Evolutionary conservation across 768 basidiomycete species (phyloP).

Genomic region (Termitomyces sp.): DNA sequence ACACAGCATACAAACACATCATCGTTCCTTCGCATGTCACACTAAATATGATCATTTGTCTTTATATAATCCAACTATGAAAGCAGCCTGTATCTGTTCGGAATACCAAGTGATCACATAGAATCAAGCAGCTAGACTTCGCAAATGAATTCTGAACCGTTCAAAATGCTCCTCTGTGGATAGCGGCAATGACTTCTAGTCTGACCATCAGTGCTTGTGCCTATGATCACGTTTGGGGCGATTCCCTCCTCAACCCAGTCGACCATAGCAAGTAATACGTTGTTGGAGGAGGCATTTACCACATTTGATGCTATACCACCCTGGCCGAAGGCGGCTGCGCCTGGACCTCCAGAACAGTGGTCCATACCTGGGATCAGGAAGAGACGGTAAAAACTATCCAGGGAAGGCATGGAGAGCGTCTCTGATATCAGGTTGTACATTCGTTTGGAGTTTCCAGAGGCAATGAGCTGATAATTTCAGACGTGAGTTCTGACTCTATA

Average conservation of each 20-base stretch:
- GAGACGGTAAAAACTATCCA: neutral
- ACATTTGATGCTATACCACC: neutral
- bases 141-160: neutral
- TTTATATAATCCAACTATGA: too few species aligned
- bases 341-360: neutral
- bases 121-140: neutral
- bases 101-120: too few species aligned
- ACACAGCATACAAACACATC: too few species aligned
- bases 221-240: neutral
- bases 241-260: neutral
- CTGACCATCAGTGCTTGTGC: neutral
- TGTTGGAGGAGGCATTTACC: neutral
- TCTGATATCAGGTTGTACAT: neutral
- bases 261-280: neutral
- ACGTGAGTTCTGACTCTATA: neutral
- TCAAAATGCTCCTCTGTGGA: neutral
- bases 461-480: neutral
- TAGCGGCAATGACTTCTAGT: neutral
- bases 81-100: too few species aligned
- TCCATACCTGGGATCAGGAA: neutral
- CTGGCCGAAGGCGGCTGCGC: neutral
- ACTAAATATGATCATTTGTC: neutral
- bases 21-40: too few species aligned
- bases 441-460: neutral
- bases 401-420: neutral